Evolutionary conservation across 2,329 filamentous ascomycete genomes (phyloP).

Genomic region (Colletotrichum orbiculare): DNA sequence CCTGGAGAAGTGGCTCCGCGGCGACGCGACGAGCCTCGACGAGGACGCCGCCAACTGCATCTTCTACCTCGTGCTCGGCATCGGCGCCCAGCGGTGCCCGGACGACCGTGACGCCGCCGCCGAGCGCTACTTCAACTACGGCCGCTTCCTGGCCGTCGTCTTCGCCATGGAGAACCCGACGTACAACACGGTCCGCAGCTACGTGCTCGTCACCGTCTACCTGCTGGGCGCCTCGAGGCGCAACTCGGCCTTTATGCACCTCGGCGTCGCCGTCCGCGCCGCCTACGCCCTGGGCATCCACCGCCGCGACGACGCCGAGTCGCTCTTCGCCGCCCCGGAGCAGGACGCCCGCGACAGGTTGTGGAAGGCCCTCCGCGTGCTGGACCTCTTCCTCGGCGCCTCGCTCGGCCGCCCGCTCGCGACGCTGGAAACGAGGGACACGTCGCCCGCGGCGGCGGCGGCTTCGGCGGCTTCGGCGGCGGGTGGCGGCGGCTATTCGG

Average conservation of each 20-base stretch:
- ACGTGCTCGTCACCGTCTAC: conserved; percentile 51
- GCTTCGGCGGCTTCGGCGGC: conserved; percentile 24
- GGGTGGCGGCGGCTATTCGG: no score
- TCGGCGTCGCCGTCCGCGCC: conserved; percentile 51
- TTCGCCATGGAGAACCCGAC: conserved; percentile 50
- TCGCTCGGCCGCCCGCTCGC: conserved; percentile 47
- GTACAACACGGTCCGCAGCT: conserved; percentile 46
- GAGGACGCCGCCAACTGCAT: conserved; percentile 33
- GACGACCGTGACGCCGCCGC: conserved; percentile 47
- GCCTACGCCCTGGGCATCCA: conserved; percentile 49
- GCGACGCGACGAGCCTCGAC: conserved; percentile 22
- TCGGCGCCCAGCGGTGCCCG: conserved; percentile 47
- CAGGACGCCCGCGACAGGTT: conserved; percentile 43
- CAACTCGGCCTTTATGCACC: conserved; percentile 52
- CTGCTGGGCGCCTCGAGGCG: conserved; percentile 48
- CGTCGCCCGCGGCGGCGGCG: conserved; percentile 2
- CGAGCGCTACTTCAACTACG: conserved; percentile 48
- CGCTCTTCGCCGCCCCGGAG: conserved; percentile 42
- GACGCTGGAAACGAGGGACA: conserved; percentile 44
- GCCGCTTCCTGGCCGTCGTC: conserved; percentile 46
- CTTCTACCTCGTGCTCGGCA: conserved; percentile 45
- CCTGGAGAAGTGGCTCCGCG: conserved; percentile 44
- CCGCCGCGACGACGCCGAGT: conserved; percentile 40
- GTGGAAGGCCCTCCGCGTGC: conserved; percentile 47
- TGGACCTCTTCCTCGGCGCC: conserved; percentile 48